These are phyloP conservation scores for Fraxinus albicans DNA, from an alignment of 305 asterid genomes.

Conservation along the genomic window DNA sequence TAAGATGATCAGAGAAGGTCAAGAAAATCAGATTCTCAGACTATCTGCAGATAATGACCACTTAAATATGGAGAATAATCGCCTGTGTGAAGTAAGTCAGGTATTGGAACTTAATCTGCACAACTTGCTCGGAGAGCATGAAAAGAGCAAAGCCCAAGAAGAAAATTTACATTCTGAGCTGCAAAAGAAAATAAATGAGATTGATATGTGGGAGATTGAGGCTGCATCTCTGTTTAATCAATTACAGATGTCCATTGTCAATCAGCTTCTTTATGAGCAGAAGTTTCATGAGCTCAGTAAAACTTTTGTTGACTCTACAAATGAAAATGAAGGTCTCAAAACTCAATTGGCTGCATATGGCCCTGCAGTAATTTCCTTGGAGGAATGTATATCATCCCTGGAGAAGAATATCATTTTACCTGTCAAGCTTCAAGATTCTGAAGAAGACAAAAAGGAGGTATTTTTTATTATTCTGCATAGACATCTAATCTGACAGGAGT, in stretches of 20 bases:
- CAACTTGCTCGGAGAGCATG: conserved; percentile 39
- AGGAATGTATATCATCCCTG: conserved; percentile 65
- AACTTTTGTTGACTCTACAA: conserved; percentile 39
- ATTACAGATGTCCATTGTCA: conserved; percentile 52
- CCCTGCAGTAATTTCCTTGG: conserved; percentile 64
- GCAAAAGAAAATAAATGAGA: conserved; percentile 45
- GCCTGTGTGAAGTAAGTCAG: conserved; percentile 41
- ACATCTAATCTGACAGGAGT: conserved; percentile 14
- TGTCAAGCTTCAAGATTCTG: conserved; percentile 54
- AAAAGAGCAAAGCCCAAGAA: conserved; percentile 43
- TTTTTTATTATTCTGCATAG: conserved; percentile 4
- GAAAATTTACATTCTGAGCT: conserved; percentile 54
- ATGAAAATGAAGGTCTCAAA: conserved; percentile 55
- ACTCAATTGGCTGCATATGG: conserved; percentile 57
- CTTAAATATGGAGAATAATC: conserved; percentile 40
- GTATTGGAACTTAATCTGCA: conserved; percentile 43
- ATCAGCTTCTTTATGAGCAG: conserved; percentile 67
- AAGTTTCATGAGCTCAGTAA: conserved; percentile 66
- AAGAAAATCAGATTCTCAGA: conserved; percentile 43
- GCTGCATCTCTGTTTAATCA: conserved; percentile 52
- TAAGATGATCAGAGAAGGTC: conserved; percentile 34
- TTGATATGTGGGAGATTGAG: conserved; percentile 53
- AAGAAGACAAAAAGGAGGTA: conserved; percentile 55
- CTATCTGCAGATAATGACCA: conserved; percentile 43
- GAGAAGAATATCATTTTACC: conserved; percentile 55